Evolutionary conservation across 1,284 basidiomycete genomes (phyloP).

Genomic region (Golubevia sp.): DNA sequence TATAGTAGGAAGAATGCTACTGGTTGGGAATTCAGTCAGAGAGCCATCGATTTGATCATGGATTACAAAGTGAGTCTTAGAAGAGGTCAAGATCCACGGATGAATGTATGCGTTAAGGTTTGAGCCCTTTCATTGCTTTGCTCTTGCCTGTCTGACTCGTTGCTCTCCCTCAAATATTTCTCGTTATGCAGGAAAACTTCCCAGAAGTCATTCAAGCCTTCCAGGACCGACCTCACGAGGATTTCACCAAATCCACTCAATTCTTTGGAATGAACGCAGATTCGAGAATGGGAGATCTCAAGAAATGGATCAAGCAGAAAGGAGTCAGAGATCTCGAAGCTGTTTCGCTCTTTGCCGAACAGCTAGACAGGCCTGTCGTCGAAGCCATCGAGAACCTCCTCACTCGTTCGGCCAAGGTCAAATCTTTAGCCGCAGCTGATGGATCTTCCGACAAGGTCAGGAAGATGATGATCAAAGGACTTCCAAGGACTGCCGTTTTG

Average conservation of each 20-base stretch:
- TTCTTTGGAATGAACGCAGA: slow-evolving; percentile 76
- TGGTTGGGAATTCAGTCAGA: slow-evolving; percentile 93
- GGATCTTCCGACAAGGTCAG: slow-evolving; percentile 74
- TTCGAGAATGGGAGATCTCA: slow-evolving; percentile 75
- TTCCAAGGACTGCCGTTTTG: slow-evolving; percentile 90
- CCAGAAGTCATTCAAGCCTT: slow-evolving; percentile 47
- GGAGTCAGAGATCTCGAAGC: slow-evolving; percentile 89
- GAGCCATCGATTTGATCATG: slow-evolving; percentile 77
- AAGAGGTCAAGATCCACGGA: slow-evolving; percentile 25
- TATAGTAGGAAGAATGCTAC: slow-evolving; percentile 84
- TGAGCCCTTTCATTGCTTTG: slow-evolving; percentile 57
- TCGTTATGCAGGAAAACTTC: slow-evolving; percentile 19
- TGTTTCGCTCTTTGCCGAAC: slow-evolving; percentile 88
- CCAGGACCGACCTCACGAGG: slow-evolving; percentile 62
- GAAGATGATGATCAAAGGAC: slow-evolving; percentile 84
- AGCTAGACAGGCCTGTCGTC: slow-evolving; percentile 76
- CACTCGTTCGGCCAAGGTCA: slow-evolving; percentile 13
- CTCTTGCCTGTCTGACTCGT: not conserved
- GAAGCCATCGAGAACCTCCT: slow-evolving; percentile 73
- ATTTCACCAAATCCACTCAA: slow-evolving; percentile 75
- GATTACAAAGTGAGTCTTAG: slow-evolving; percentile 75
- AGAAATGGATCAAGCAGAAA: slow-evolving; percentile 82
- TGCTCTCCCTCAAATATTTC: too few species aligned
- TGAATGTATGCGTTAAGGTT: slow-evolving; percentile 67
- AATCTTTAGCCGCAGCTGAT: slow-evolving; percentile 66